Conservation (phyloP, 2,329 filamentous ascomycete genomes). For the Corinectria fuckeliana region DNA sequence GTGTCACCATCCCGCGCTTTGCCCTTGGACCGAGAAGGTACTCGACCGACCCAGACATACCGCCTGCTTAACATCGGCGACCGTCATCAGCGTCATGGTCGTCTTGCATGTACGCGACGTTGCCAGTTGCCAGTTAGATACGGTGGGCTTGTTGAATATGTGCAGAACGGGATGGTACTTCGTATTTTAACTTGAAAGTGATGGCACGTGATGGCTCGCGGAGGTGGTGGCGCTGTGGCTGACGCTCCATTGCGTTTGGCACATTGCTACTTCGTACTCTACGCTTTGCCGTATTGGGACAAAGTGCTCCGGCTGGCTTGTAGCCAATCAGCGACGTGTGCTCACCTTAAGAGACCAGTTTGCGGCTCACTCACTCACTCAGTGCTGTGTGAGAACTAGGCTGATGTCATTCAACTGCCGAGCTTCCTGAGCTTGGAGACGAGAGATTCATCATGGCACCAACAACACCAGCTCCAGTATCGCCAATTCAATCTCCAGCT, state of each 20-base stretch:
- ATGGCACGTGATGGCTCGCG: neutral
- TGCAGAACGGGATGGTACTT: neutral
- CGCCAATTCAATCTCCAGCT: neutral
- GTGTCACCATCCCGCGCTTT: neutral
- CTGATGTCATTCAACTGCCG: neutral
- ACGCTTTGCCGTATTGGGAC: neutral
- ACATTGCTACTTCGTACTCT: neutral
- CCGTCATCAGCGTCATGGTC: slow-evolving; percentile 5
- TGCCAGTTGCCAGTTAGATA: neutral
- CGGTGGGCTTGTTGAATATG: neutral
- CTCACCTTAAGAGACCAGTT: slow-evolving; percentile 21
- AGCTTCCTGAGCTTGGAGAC: neutral
- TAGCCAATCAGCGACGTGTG: slow-evolving; percentile 11
- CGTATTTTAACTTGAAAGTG: neutral
- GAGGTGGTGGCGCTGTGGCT: slow-evolving; percentile 5
- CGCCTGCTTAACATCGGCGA: slow-evolving; percentile 5
- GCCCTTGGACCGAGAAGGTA: neutral
- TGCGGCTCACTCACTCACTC: neutral
- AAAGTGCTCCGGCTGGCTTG: neutral
- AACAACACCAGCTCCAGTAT: slow-evolving; percentile 1
- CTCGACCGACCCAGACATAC: neutral
- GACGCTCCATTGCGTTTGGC: neutral
- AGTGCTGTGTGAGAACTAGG: neutral
- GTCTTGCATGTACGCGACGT: neutral
- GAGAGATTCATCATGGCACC: slow-evolving; percentile 21